phyloP scores from a whole-genome alignment of 2,329 filamentous ascomycete species.

The Pochonia chlamydosporia region DNA sequence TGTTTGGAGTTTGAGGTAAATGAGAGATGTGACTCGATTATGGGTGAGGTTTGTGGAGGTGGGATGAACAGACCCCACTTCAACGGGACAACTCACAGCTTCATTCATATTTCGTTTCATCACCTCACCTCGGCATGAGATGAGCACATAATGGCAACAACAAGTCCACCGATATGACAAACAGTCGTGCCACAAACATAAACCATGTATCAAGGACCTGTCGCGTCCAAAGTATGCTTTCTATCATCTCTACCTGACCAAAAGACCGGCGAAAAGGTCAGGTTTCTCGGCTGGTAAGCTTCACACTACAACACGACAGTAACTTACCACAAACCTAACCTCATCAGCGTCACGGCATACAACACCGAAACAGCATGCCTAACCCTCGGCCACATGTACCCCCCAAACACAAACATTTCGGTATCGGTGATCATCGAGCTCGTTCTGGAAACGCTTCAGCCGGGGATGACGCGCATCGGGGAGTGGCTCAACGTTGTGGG shows the following conservation, averaged over 20 bases:
- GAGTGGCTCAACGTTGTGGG: slow-evolving; percentile 87
- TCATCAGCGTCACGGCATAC: slow-evolving; percentile 44
- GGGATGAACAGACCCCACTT: too few species aligned
- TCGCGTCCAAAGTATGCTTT: slow-evolving; percentile 60
- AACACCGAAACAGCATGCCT: slow-evolving; percentile 53
- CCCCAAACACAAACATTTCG: slow-evolving; percentile 35
- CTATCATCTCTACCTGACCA: slow-evolving; percentile 52
- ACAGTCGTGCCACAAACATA: not conserved
- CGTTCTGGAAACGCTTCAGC: slow-evolving; percentile 58
- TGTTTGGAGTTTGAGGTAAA: not conserved
- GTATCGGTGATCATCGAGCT: slow-evolving; percentile 67
- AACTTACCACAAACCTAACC: too few species aligned
- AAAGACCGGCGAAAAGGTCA: slow-evolving; percentile 67
- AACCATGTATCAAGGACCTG: slow-evolving; percentile 51
- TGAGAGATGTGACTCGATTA: not conserved
- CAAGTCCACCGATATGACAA: not conserved
- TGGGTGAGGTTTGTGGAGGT: too few species aligned
- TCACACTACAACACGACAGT: not conserved
- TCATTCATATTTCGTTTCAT: too few species aligned
- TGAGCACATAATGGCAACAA: too few species aligned
- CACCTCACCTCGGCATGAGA: too few species aligned
- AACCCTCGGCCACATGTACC: slow-evolving; percentile 62
- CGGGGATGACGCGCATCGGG: slow-evolving; percentile 63
- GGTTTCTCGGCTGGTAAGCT: slow-evolving; percentile 84
- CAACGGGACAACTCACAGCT: too few species aligned